Base-by-base conservation (phyloP, 2,329 filamentous ascomycete species). In the Diaporthe ampelina region DNA sequence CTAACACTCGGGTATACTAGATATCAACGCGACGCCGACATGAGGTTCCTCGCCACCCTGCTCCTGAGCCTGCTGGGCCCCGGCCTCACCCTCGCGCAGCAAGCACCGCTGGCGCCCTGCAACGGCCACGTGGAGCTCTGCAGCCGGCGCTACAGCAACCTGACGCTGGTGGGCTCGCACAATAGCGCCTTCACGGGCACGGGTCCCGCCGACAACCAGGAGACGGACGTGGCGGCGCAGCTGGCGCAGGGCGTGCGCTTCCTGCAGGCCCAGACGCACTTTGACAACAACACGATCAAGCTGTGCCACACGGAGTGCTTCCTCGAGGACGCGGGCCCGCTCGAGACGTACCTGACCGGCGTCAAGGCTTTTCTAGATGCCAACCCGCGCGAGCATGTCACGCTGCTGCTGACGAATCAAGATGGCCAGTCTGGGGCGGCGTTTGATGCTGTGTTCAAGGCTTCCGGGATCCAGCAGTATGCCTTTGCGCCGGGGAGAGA, bases 261-360 rank as follows among this genome's bases (percentile, higher is more conserved):
- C 77, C 82, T 94, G 15, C 89, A 92, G 78, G 90, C 87, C 32
- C 91, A 93, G 81, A 91, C 91, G 3, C 92, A 92, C 78, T 82
- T 87, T 43, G 81, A 87, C 72, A 82, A 86, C 71, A 86, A 85
- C 40, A 82, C 80, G 1, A 85, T 93, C 59, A 83, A 91, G 76
- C 84, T 92, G 79, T 93, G 92, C 80, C 92, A 94, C 79, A 93
- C 91, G 1, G 85, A 85, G n/a, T 94, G 92, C 81, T 79, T 84
- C 61, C 82, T 91, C 48, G 85, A 91, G 56, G 88, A 93, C 79
- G 90, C 84, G 8, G 92, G 92, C 0, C 81, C 87, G 0, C 82
- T 94, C 21, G 81, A 85, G 13, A 77, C 81, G 6, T 94, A 89
- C 77, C 83, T 94, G n/a, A 67, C 78, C 11, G 87, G 87, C 15